These are phyloP conservation scores for Pseudocercospora macadamiae DNA, from an alignment of 2,329 filamentous ascomycete genomes.

Conservation along the genomic window DNA sequence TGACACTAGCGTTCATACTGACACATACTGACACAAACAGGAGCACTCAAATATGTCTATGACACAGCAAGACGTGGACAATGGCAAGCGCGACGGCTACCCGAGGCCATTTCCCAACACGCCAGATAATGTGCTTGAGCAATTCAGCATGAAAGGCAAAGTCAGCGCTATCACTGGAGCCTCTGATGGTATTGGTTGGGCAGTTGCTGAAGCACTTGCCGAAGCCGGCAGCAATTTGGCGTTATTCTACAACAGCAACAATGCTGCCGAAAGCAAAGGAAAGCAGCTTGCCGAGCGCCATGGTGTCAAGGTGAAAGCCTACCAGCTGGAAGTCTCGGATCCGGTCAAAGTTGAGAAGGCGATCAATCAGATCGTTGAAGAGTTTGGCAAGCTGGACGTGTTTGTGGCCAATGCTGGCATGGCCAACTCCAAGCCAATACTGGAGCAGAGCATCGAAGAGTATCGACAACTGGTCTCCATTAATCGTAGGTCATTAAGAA, in stretches of 20 bases:
- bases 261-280: slow-evolving; percentile 39
- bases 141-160: slow-evolving; percentile 79
- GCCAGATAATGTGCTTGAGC: slow-evolving; percentile 34
- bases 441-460: slow-evolving; percentile 57
- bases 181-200: slow-evolving; percentile 80
- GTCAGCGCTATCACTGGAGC: slow-evolving; percentile 85
- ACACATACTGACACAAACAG: no score
- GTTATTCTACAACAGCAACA: slow-evolving; percentile 87
- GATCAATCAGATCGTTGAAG: slow-evolving; percentile 67
- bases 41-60: no score
- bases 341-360: slow-evolving; percentile 67
- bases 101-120: slow-evolving; percentile 34
- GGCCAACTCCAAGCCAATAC: slow-evolving; percentile 68
- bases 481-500: slow-evolving; percentile 47
- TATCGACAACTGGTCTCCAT: slow-evolving; percentile 58
- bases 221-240: slow-evolving; percentile 84
- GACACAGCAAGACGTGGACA: slow-evolving; percentile 33
- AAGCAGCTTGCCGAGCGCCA: slow-evolving; percentile 26
- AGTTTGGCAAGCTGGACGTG: slow-evolving; percentile 81
- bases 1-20: no score
- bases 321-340: slow-evolving; percentile 77
- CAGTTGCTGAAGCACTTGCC: slow-evolving; percentile 87
- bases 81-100: slow-evolving; percentile 19
- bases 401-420: slow-evolving; percentile 92
- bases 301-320: slow-evolving; percentile 34